These are phyloP conservation scores for Begonia masoniana DNA, from an alignment of 306 rosid species.

Conservation along the genomic window DNA sequence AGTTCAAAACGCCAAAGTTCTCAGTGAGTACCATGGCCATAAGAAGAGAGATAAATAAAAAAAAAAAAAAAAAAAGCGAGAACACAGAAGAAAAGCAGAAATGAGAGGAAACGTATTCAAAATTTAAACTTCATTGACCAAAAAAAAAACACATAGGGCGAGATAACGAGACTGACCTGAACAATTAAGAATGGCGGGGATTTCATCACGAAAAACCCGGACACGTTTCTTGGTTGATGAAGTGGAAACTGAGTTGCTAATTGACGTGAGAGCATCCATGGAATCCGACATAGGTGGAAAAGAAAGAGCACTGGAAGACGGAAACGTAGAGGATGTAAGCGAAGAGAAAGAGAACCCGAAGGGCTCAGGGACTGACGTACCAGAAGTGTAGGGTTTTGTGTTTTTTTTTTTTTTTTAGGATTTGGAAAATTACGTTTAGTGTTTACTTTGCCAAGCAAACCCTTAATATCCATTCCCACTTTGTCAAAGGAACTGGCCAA, in stretches of 20 bases:
- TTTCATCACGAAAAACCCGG: constrained; percentile 53
- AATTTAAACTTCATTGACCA: neutral
- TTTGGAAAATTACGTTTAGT: too few relatives aligned
- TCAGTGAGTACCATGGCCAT: neutral
- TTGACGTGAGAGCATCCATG: constrained; percentile 37
- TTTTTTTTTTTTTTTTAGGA: too few relatives aligned
- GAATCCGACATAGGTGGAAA: constrained; percentile 53
- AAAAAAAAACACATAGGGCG: neutral
- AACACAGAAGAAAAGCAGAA: neutral
- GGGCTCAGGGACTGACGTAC: too few relatives aligned
- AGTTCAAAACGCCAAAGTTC: constrained; percentile 9
- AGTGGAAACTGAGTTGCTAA: constrained; percentile 47
- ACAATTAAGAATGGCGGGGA: constrained; percentile 35
- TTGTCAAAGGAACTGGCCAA: too few relatives aligned
- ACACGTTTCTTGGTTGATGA: constrained; percentile 55
- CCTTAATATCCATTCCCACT: too few relatives aligned
- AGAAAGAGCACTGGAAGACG: neutral
- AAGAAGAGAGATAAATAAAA: neutral
- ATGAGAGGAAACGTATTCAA: neutral
- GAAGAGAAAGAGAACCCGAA: too few relatives aligned
- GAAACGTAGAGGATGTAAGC: too few relatives aligned
- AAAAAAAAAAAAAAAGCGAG: neutral
- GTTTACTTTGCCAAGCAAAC: too few relatives aligned
- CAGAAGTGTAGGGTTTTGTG: too few relatives aligned
- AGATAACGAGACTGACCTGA: constrained; percentile 33